Percentiles rank a stretch among this genome's conserved stretches.
Evolutionary conservation across 2,329 filamentous ascomycete genomes (phyloP).

Genomic region (Alternaria triticina): DNA sequence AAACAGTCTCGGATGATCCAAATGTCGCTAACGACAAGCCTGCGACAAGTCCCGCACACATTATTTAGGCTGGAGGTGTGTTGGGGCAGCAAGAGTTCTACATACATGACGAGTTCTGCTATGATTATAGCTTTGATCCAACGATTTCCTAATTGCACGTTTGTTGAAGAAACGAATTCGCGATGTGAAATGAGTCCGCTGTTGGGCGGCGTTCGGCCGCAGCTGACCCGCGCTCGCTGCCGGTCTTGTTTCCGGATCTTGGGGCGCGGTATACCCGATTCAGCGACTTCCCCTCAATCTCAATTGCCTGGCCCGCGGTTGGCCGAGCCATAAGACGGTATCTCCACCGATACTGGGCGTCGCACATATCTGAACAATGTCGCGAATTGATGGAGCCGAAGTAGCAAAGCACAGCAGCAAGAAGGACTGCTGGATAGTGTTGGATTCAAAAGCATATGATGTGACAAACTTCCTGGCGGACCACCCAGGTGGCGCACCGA

Average conservation of each 20-base stretch:
- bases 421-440: conserved; percentile 66
- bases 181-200: neutral
- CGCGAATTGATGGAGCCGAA: conserved; percentile 40
- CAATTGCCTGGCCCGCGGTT: conserved; percentile 30
- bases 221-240: conserved; percentile 8
- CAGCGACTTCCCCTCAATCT: conserved; percentile 33
- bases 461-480: conserved; percentile 67
- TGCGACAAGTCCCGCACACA: conserved; percentile 12
- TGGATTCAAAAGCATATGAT: conserved; percentile 72
- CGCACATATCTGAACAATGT: conserved; percentile 19
- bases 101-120: neutral
- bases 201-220: neutral
- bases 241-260: conserved; percentile 26
- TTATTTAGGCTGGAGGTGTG: conserved; percentile 6
- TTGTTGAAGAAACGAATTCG: neutral
- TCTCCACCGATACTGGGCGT: neutral
- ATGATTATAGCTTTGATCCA: neutral
- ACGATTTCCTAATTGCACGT: neutral
- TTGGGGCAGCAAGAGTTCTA: neutral
- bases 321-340: conserved; percentile 13
- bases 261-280: conserved; percentile 21
- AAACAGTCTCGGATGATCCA: neutral
- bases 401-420: conserved; percentile 43
- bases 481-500: conserved; percentile 65
- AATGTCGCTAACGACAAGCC: conserved; percentile 1